phyloP scores from a whole-genome alignment of 257 asterid genomes.

The Salvia rosmarinus region DNA sequence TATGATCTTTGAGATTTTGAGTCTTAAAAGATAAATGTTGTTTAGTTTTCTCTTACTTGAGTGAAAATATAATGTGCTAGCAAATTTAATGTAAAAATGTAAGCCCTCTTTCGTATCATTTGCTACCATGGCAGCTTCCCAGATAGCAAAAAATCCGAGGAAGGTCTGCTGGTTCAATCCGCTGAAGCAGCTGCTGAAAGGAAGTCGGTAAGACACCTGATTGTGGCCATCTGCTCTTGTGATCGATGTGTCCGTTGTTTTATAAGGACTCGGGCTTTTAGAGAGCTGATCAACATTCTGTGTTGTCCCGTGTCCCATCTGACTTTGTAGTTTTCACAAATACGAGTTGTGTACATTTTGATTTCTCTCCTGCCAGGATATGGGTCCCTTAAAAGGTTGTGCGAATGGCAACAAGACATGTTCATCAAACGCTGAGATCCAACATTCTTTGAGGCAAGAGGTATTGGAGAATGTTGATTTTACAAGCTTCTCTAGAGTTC shows the following conservation, averaged over 20 bases:
- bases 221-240: conserved; percentile 21
- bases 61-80: conserved; percentile 9
- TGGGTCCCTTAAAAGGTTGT: conserved; percentile 41
- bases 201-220: conserved; percentile 59
- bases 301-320: neutral
- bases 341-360: conserved; percentile 8
- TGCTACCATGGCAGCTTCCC: conserved; percentile 63
- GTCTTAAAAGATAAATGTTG: conserved; percentile 10
- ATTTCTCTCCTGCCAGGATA: conserved; percentile 48
- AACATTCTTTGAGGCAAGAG: conserved; percentile 82
- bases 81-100: neutral
- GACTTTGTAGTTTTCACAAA: neutral
- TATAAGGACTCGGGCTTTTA: neutral
- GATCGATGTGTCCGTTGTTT: conserved; percentile 1
- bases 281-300: neutral
- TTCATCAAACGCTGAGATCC: conserved; percentile 59
- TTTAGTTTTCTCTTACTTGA: neutral
- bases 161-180: conserved; percentile 43
- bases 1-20: conserved; percentile 34
- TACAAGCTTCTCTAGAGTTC: conserved; percentile 20
- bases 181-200: conserved; percentile 46
- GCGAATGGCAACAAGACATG: conserved; percentile 49
- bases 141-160: conserved; percentile 50
- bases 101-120: conserved; percentile 24
- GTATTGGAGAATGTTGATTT: conserved; percentile 42